Conservation (phyloP, 805 yeast species). For the Schwanniomyces yamadae region DNA sequence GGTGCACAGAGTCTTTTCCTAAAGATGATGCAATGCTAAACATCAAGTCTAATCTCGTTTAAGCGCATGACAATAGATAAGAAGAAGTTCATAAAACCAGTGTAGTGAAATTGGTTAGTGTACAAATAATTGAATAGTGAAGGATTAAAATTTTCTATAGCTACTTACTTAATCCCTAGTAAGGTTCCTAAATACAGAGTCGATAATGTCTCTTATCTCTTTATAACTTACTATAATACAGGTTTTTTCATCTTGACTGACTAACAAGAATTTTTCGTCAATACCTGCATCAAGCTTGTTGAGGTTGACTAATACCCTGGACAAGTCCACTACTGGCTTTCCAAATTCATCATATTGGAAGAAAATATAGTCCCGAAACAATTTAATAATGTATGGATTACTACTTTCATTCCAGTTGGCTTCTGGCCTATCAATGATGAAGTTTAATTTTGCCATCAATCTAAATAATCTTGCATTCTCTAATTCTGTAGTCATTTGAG, state of each 20-base stretch:
- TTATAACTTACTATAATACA: constrained; percentile 84
- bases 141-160: too few relatives aligned
- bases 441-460: constrained; percentile 75
- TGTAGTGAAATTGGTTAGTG: too few relatives aligned
- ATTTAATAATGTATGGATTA: constrained; percentile 54
- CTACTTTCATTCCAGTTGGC: constrained; percentile 73
- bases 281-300: constrained; percentile 92
- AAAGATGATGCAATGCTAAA: too few relatives aligned
- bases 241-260: constrained; percentile 79
- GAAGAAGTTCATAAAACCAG: too few relatives aligned
- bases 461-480: constrained; percentile 89
- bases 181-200: constrained; percentile 61
- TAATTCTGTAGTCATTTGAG: constrained; percentile 64
- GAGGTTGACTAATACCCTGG: constrained; percentile 73
- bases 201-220: constrained; percentile 73
- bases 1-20: too few relatives aligned
- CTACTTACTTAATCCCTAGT: constrained; percentile 16
- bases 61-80: too few relatives aligned
- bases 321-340: constrained; percentile 73
- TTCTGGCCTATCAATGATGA: constrained; percentile 74
- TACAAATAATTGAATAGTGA: too few relatives aligned
- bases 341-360: constrained; percentile 81
- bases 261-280: constrained; percentile 77
- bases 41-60: too few relatives aligned
- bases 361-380: constrained; percentile 83